Base-by-base conservation (phyloP, 768 basidiomycete genomes). In the Lentinus brumalis region DNA sequence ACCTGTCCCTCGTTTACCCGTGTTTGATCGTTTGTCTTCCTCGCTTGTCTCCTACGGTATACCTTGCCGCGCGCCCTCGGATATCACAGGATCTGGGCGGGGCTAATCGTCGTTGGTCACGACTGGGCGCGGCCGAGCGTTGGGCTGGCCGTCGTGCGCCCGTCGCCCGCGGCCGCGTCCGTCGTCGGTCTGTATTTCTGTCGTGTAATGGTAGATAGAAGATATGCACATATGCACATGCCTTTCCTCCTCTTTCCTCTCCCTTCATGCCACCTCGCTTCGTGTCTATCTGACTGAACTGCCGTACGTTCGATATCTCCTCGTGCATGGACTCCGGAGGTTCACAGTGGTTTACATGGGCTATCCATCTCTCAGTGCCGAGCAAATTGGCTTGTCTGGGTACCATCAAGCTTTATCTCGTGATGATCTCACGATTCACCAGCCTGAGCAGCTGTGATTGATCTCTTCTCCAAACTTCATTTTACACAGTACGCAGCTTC, bases 171-270 rank as follows among this genome's bases (percentile, higher is more conserved):
- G 39, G 4, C 30, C 51, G 26, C n/a, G 18, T 18, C 41, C 14
- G 26, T 26, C 51, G 30, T 30, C 44, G 40, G n/a, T 55, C 31
- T 41, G 57, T 63, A 56, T 63, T 54, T 56, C 50, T 38, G 32
- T 42, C 29, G 21, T 63, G 57, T 63, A 63, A 63, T 52, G 53
- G 57, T 58, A 58, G 57, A 53, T 50, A 50, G 61, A 62, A 58
- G 21, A 49, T 63, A 63, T 63, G 62, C 57, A 59, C 21, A 63
- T 63, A 59, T 63, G 62, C 53, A 60, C 53, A 60, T 60, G 59
- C 29, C 40, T 21, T 49, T 15, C 15, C 42, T 30, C 29, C 30
- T 35, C 11, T 10, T 12, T 41, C 40, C 21, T 26, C 21, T 26
- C 21, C 21, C 21, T 26, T 26, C 21, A 26, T 26, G 21, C 21